These are phyloP conservation scores for Tilletia horrida DNA, from an alignment of 1,284 basidiomycete genomes.

Conservation along the genomic window DNA sequence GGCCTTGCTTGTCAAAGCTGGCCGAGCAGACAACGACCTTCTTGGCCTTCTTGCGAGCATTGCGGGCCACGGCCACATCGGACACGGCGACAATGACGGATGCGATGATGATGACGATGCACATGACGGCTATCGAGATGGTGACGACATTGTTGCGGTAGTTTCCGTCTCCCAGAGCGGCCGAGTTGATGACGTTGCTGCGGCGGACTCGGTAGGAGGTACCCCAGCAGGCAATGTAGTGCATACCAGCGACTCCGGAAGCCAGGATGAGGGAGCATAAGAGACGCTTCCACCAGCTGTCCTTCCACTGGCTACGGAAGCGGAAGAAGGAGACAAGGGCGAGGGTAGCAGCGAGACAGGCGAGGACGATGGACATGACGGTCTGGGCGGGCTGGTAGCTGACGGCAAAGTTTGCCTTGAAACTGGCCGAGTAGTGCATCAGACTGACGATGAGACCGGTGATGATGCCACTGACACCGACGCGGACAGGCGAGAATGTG, in stretches of 20 bases:
- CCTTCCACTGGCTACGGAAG: constrained; percentile 59
- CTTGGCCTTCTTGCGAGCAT: constrained; percentile 56
- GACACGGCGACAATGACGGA: constrained; percentile 56
- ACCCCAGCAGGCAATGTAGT: constrained; percentile 59
- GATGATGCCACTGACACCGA: constrained; percentile 65
- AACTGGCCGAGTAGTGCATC: constrained; percentile 60
- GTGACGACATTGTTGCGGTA: constrained; percentile 55
- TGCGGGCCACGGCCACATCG: constrained; percentile 55
- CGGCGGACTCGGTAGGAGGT: constrained; percentile 56
- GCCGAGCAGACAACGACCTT: constrained; percentile 60
- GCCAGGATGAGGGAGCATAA: constrained; percentile 57
- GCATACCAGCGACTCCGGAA: constrained; percentile 60
- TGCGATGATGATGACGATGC: constrained; percentile 57
- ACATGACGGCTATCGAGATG: constrained; percentile 57
- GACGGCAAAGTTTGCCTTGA: constrained; percentile 53
- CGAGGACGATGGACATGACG: constrained; percentile 58
- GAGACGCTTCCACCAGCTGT: constrained; percentile 59
- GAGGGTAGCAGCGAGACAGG: constrained; percentile 58
- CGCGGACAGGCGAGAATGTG: constrained; percentile 55
- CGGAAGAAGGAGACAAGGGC: constrained; percentile 60
- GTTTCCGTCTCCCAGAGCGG: constrained; percentile 33
- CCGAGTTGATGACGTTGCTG: constrained; percentile 28
- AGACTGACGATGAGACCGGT: constrained; percentile 70
- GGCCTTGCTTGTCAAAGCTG: constrained; percentile 59
- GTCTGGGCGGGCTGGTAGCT: constrained; percentile 55